Evolutionary conservation across 257 asterid genomes (phyloP).

Genomic region (Parsonsia alboflavescens): DNA sequence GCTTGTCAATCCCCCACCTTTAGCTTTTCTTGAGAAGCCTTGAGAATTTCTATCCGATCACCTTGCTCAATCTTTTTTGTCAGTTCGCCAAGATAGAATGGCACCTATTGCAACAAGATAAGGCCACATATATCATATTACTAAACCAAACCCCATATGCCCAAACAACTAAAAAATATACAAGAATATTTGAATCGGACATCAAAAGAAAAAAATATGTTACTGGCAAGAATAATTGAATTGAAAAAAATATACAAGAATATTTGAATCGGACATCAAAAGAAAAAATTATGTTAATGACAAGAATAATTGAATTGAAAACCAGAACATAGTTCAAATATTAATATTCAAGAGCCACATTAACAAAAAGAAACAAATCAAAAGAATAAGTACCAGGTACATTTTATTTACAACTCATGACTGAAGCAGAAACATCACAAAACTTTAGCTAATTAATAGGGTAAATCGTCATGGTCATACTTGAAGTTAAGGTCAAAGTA

Average conservation of each 20-base stretch:
- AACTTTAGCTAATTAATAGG: no score
- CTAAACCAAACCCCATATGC: neutral
- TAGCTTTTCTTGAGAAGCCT: constrained; percentile 67
- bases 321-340: no score
- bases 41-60: constrained; percentile 66
- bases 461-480: no score
- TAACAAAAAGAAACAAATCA: neutral
- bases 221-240: no score
- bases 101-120: constrained; percentile 47
- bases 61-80: constrained; percentile 58
- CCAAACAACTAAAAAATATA: neutral
- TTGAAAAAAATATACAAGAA: no score
- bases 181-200: neutral
- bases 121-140: neutral
- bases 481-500: no score
- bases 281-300: no score
- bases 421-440: no score
- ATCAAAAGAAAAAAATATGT: neutral
- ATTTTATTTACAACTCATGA: neutral
- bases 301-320: no score
- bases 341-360: neutral
- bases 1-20: constrained; percentile 47
- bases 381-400: neutral
- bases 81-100: constrained; percentile 75
- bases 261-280: no score